Base-by-base conservation (phyloP, 2,329 filamentous ascomycete genomes). In the Colletotrichum kahawae region DNA sequence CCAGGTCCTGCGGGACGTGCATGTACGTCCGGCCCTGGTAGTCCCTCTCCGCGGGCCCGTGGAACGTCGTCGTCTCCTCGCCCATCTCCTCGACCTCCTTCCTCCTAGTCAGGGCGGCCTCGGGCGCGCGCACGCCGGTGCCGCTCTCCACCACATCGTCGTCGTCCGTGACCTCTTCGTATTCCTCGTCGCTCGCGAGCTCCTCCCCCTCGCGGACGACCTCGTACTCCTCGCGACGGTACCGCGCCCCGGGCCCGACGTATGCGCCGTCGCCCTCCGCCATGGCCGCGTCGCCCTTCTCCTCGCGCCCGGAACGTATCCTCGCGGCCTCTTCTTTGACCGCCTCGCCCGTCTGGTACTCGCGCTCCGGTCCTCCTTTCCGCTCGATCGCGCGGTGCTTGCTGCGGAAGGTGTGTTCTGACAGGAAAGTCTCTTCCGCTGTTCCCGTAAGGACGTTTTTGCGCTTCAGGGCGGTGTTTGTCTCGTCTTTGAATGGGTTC, bases 1-100 rank as follows among this genome's bases (percentile, higher is more conserved):
- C 95, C 85, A 98, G 87, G 82, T 98, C 96, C 83, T 95, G 95
- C 5, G 97, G 97, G 60, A 98, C 90, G 85, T 99, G 97, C 96
- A 99, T 98, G 83, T 98, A 99, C 38, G 96, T 98, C 78, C 97
- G 90, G 63, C 97, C 97, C 83, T 97, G 94, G 86, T 99, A 99
- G 83, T 99, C 97, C 87, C 93, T 93, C 85, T 97, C 88, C 81
- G 94, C 89, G 54, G 90, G 90, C 77, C 96, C 97, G 81, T 98
- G 94, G 85, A 98, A 99, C 59, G 92, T 93, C 57, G 93, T 95
- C 67, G 93, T 97, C 86, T 99, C 97, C 31, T 91, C 91, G 74
- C 92, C 92, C 80, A 89, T 78, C 77, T 89, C 88, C 81, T 92
- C 91, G 10, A 89, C 88, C 81, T 91, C 87, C 82, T 91, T 90